These are phyloP conservation scores for Plasmopara viticola DNA, from an alignment of 352 stramenopile genomes.

Conservation along the genomic window DNA sequence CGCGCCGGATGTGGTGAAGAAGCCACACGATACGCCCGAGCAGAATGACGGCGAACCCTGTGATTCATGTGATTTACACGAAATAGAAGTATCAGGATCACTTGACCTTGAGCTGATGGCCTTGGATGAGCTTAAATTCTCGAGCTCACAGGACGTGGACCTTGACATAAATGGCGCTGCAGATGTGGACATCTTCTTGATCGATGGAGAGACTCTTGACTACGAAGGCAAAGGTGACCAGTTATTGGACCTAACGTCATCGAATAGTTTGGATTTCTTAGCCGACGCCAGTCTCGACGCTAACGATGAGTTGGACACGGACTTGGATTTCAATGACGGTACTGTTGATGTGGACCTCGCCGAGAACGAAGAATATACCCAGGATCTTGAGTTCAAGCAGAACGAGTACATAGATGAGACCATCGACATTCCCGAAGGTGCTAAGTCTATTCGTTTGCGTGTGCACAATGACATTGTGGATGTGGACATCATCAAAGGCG, in stretches of 20 bases:
- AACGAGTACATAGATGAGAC: conserved; percentile 35
- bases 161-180: conserved; percentile 10
- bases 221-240: conserved; percentile 20
- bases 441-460: conserved; percentile 40
- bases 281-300: conserved; percentile 23
- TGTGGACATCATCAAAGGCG: conserved; percentile 44
- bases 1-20: conserved; percentile 23
- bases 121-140: conserved; percentile 20
- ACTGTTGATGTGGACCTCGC: conserved; percentile 34
- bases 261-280: conserved; percentile 21
- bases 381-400: conserved; percentile 40
- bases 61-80: conserved; percentile 22
- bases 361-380: conserved; percentile 41
- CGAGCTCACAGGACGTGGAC: conserved; percentile 22
- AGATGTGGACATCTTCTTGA: conserved; percentile 28
- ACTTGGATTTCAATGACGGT: conserved; percentile 29
- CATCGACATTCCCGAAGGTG: conserved; percentile 42
- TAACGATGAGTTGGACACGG: conserved; percentile 25
- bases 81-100: conserved; percentile 15
- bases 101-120: conserved; percentile 15
- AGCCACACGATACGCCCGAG: conserved; percentile 11
- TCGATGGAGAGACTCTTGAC: conserved; percentile 22
- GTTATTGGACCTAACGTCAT: conserved; percentile 21
- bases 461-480: conserved; percentile 44
- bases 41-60: conserved; percentile 8